These are phyloP conservation scores for Chondrostereum purpureum DNA, from an alignment of 1,284 basidiomycete genomes.

Conservation along the genomic window DNA sequence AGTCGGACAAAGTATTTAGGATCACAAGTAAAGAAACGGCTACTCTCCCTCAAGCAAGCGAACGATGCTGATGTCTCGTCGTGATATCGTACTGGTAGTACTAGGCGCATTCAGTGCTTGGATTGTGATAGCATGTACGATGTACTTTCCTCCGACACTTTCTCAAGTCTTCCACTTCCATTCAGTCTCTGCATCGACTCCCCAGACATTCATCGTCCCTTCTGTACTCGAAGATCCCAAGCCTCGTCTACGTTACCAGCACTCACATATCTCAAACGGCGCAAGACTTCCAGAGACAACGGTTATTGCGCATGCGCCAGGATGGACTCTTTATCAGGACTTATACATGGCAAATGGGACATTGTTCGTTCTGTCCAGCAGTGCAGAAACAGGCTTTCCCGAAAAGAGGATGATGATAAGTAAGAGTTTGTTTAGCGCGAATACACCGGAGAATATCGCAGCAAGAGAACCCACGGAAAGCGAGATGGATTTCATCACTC, in stretches of 20 bases:
- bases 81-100: constrained; percentile 45
- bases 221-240: constrained; percentile 5
- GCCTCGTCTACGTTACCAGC: constrained; percentile 5
- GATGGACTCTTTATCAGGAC: constrained; percentile 62
- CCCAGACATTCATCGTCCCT: constrained; percentile 6
- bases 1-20: too few relatives aligned
- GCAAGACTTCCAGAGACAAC: constrained; percentile 31
- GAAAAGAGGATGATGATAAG: constrained; percentile 48
- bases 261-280: constrained; percentile 1
- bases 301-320: constrained; percentile 41
- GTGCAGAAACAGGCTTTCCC: constrained; percentile 37
- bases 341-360: constrained; percentile 58
- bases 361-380: constrained; percentile 46
- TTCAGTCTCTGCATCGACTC: constrained; percentile 11
- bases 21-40: too few relatives aligned
- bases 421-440: constrained; percentile 44
- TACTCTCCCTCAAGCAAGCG: too few relatives aligned
- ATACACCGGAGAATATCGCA: constrained; percentile 41
- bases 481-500: constrained; percentile 46
- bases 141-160: constrained; percentile 27
- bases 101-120: constrained; percentile 48
- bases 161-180: constrained; percentile 24
- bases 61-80: too few relatives aligned
- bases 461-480: constrained; percentile 49
- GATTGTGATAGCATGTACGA: constrained; percentile 34